Conservation (phyloP, 345 rosid species). For the Pelargonium nanum region DNA sequence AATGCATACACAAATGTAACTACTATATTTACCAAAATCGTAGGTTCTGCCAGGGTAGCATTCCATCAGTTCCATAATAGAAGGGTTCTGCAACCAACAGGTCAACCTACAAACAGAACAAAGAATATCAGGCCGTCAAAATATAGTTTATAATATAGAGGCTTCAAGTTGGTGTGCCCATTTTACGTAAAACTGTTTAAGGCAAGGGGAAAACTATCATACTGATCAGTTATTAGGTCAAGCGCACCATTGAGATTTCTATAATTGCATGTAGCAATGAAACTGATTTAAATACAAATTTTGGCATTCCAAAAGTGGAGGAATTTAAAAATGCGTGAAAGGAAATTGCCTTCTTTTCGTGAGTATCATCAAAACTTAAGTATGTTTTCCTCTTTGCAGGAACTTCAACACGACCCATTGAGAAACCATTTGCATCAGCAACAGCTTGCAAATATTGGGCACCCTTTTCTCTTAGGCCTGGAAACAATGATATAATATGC, state of each 20-base stretch:
- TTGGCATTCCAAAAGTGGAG: neutral
- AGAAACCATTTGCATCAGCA: slow-evolving; percentile 52
- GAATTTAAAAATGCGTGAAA: neutral
- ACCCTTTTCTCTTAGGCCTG: slow-evolving; percentile 57
- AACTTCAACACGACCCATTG: slow-evolving; percentile 44
- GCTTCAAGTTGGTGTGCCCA: neutral
- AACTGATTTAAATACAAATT: neutral
- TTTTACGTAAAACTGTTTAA: neutral
- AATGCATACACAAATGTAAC: slow-evolving; percentile 1
- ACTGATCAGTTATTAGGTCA: no score
- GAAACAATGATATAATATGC: slow-evolving; percentile 48
- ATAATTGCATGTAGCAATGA: neutral
- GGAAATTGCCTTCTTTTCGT: slow-evolving; percentile 39
- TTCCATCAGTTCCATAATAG: slow-evolving; percentile 60
- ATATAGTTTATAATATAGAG: neutral
- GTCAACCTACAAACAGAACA: slow-evolving; percentile 47
- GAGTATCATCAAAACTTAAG: slow-evolving; percentile 38
- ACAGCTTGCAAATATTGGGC: slow-evolving; percentile 47
- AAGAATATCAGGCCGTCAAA: neutral
- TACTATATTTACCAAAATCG: slow-evolving; percentile 64
- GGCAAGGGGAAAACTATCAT: neutral
- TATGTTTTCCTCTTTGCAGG: slow-evolving; percentile 28
- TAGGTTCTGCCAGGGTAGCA: slow-evolving; percentile 88
- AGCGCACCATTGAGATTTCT: no score
- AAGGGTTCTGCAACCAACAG: slow-evolving; percentile 79